Evolutionary conservation across 225 moss, liverwort and hornwort genomes (phyloP).

Genomic region (Rhytidiadelphus loreus): DNA sequence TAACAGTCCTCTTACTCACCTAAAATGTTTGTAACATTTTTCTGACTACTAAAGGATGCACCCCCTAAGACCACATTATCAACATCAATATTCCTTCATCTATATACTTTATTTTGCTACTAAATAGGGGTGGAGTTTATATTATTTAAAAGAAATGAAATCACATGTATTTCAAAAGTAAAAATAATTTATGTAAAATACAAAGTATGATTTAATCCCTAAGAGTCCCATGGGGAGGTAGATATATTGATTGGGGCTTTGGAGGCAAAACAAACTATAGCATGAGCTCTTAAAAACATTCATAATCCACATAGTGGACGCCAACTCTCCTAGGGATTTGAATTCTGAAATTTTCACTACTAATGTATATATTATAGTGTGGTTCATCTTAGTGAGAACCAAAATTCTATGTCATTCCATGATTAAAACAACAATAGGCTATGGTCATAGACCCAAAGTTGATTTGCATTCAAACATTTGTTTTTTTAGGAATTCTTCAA

Average conservation of each 20-base stretch:
- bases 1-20: background rate
- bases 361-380: background rate
- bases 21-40: background rate
- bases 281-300: background rate
- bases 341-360: background rate
- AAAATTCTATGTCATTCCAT: background rate
- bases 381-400: background rate
- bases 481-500: background rate
- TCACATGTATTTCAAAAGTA: background rate
- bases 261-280: accelerated
- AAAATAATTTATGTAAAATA: background rate
- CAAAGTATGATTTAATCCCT: background rate
- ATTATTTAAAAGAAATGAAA: background rate
- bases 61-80: accelerated
- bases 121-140: too few relatives aligned
- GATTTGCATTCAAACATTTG: background rate
- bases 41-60: background rate
- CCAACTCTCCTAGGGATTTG: accelerated
- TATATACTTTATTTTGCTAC: too few relatives aligned
- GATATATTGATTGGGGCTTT: background rate
- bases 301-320: background rate
- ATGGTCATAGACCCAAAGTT: background rate
- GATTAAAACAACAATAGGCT: background rate
- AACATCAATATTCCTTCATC: background rate
- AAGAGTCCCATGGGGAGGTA: accelerated